A percentile compares a stretch with the other conserved stretches of the same genome.
Conservation (phyloP, 192 early-diverging fungal genomes). For the Radiomyces spectabilis region DNA sequence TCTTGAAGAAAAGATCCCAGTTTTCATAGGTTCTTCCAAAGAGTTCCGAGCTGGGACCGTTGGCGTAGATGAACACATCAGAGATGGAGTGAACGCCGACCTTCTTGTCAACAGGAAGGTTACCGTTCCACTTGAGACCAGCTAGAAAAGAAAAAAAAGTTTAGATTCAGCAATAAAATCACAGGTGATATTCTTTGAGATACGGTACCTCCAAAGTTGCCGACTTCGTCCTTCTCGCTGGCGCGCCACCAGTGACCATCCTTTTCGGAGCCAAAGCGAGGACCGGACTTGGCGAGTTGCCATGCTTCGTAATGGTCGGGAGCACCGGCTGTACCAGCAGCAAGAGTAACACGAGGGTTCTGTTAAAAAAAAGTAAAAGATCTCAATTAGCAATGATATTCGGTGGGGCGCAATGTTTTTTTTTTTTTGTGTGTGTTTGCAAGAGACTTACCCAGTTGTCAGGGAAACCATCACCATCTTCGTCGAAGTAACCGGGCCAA, state of each 20-base stretch:
- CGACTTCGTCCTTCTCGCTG: constrained; percentile 17
- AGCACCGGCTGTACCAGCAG: constrained; percentile 32
- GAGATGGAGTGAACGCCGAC: constrained; percentile 40
- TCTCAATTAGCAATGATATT: too few species aligned
- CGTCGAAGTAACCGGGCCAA: constrained; percentile 39
- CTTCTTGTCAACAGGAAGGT: constrained; percentile 9
- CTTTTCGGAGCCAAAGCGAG: constrained; percentile 26
- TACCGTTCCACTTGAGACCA: constrained; percentile 24
- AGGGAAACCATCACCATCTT: constrained; percentile 40
- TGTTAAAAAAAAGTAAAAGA: too few species aligned
- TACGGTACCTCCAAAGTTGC: constrained; percentile 7
- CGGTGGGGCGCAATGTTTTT: too few species aligned
- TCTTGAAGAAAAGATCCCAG: constrained; percentile 45
- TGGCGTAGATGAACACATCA: constrained; percentile 39
- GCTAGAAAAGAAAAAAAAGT: background rate
- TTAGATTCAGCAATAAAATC: background rate
- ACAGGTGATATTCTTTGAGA: too few species aligned
- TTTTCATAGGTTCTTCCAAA: constrained; percentile 38
- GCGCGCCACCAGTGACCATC: constrained; percentile 16
- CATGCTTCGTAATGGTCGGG: constrained; percentile 39
- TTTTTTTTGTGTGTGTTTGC: too few species aligned
- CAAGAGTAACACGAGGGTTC: constrained; percentile 30
- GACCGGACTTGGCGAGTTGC: constrained; percentile 29
- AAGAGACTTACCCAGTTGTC: too few species aligned
- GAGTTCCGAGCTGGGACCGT: constrained; percentile 29